Evolutionary conservation across 495 filamentous ascomycete genomes (phyloP).

Genomic region (Tuber indicum): DNA sequence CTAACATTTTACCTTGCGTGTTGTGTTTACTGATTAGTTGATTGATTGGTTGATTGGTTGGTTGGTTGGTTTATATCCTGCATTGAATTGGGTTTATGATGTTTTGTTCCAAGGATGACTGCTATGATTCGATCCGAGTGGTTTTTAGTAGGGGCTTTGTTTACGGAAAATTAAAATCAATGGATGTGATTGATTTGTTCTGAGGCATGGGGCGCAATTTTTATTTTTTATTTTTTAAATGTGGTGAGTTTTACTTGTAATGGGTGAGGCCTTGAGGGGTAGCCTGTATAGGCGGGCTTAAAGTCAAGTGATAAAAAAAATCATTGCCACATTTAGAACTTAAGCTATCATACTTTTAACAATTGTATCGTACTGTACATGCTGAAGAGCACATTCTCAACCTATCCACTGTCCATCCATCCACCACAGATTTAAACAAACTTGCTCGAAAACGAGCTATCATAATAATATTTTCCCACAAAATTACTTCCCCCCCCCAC

Average conservation of each 20-base stretch:
- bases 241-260: background rate
- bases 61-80: background rate
- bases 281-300: background rate
- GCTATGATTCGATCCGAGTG: background rate
- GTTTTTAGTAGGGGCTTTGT: background rate
- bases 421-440: background rate
- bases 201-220: background rate
- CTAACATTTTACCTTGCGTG: background rate
- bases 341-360: background rate
- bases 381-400: background rate
- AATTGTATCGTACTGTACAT: background rate
- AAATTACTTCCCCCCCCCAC: background rate
- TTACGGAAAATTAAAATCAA: background rate
- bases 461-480: background rate
- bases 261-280: background rate
- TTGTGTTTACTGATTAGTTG: background rate
- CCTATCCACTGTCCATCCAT: background rate
- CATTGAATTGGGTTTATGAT: conserved; percentile 1
- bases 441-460: background rate
- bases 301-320: background rate
- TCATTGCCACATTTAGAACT: background rate
- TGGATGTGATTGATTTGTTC: background rate
- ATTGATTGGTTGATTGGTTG: background rate
- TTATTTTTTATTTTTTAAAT: background rate
- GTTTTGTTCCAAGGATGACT: background rate